Conservation (phyloP, 345 rosid genomes). For the Dipteronia sinensis region DNA sequence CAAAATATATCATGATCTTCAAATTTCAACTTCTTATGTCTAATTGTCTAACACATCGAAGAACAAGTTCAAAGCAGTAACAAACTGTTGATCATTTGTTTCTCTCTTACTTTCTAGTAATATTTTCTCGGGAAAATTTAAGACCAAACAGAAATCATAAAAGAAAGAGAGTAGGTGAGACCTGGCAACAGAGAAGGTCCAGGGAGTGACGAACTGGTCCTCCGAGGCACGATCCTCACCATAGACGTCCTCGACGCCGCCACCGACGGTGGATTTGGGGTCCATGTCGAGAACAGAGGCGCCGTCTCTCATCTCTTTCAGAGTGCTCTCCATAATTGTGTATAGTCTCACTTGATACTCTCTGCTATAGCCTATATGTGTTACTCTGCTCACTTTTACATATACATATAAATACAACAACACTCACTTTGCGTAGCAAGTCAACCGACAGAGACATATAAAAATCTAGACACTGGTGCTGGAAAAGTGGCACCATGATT, state of each 20-base stretch:
- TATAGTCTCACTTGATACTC: not conserved
- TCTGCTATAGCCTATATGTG: not conserved
- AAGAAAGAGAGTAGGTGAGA: constrained; percentile 14
- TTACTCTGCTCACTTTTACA: not conserved
- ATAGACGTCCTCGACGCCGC: constrained; percentile 76
- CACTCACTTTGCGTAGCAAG: not conserved
- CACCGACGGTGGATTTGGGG: constrained; percentile 55
- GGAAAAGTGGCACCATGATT: not conserved
- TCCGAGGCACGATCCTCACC: constrained; percentile 83
- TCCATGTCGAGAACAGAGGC: constrained; percentile 53
- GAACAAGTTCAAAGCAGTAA: too few relatives aligned
- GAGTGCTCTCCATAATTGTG: constrained; percentile 52
- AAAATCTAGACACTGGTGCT: not conserved
- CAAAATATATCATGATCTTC: not conserved
- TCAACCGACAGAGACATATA: not conserved
- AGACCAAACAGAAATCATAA: too few relatives aligned
- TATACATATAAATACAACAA: not conserved
- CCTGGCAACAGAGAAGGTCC: constrained; percentile 91
- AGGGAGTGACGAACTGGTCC: constrained; percentile 84
- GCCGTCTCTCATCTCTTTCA: constrained; percentile 45
- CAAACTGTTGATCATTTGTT: too few relatives aligned
- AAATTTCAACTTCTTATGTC: not conserved
- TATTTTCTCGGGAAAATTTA: too few relatives aligned
- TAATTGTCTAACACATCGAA: too few relatives aligned
- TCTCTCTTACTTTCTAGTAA: too few relatives aligned